phyloP scores from a whole-genome alignment of 768 basidiomycete species.

The Amanita exitialis region DNA sequence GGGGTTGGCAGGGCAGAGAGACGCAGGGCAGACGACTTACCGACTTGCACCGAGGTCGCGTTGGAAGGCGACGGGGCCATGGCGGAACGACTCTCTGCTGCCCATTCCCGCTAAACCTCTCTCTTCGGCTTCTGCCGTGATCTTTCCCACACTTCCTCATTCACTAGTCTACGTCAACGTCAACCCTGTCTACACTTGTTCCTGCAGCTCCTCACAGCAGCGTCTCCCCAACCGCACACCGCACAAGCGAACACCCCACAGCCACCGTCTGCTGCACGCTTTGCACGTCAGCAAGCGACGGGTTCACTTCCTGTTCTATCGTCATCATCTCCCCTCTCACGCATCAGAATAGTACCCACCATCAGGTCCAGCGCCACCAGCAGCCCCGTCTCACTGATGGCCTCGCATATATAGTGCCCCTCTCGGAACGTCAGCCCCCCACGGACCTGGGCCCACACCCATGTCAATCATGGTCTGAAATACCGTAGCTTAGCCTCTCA shows the following conservation, averaged over 20 bases:
- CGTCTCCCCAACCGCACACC: conserved; percentile 62
- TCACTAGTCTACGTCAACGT: not conserved
- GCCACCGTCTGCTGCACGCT: conserved; percentile 84
- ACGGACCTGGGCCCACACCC: conserved; percentile 45
- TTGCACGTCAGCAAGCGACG: conserved; percentile 69
- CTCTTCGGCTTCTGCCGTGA: conserved; percentile 4
- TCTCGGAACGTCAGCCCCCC: conserved; percentile 96
- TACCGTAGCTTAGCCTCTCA: conserved; percentile 20
- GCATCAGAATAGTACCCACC: conserved; percentile 36
- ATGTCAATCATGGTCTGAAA: conserved; percentile 7
- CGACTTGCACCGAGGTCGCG: conserved; percentile 91
- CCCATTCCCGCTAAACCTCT: conserved; percentile 9
- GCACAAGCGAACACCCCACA: conserved; percentile 78
- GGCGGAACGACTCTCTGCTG: conserved; percentile 20
- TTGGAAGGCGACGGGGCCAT: conserved; percentile 69
- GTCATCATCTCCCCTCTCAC: conserved; percentile 4
- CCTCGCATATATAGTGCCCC: conserved; percentile 97
- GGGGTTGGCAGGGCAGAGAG: not conserved
- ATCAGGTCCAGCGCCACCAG: conserved; percentile 91
- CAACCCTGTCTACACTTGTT: not conserved
- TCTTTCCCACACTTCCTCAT: conserved; percentile 13
- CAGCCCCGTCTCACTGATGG: conserved; percentile 84
- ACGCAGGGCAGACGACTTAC: conserved; percentile 36
- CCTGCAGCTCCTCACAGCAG: conserved; percentile 20
- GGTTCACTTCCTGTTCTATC: conserved; percentile 79